A percentile compares a stretch with the other conserved stretches of the same genome.
Evolutionary conservation across 192 early-diverging fungal genomes (phyloP).

Genomic region (Coemansia sp.): DNA sequence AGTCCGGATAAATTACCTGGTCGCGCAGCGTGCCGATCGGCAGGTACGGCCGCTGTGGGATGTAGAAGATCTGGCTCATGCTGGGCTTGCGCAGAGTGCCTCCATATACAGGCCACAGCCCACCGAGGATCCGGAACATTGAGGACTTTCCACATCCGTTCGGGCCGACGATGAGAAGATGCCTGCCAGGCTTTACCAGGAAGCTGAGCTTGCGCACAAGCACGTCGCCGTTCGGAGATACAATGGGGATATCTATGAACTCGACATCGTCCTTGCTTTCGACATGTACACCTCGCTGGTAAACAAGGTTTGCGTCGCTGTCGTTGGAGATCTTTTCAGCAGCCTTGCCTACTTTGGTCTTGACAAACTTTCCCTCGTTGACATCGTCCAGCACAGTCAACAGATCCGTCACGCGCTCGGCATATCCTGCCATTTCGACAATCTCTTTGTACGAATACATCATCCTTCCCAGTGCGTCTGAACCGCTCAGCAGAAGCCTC

Average conservation of each 20-base stretch:
- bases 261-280: constrained; percentile 74
- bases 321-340: constrained; percentile 14
- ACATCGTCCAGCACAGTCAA: constrained; percentile 88
- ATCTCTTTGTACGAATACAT: constrained; percentile 97
- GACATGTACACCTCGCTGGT: constrained; percentile 67
- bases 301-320: constrained; percentile 43
- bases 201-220: constrained; percentile 83
- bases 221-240: constrained; percentile 94
- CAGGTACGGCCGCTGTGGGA: constrained; percentile 98
- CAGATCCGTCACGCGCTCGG: constrained; percentile 83
- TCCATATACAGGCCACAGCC: constrained; percentile 95
- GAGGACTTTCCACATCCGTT: constrained; percentile 95
- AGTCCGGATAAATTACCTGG: constrained; percentile 97
- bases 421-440: constrained; percentile 92
- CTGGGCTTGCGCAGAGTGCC: constrained; percentile 72
- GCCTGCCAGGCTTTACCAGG: constrained; percentile 86
- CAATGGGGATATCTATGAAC: constrained; percentile 90
- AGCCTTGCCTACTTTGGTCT: constrained; percentile 56
- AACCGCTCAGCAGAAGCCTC: constrained; percentile 69
- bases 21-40: constrained; percentile 92
- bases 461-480: constrained; percentile 79
- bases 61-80: constrained; percentile 92
- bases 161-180: constrained; percentile 90
- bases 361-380: constrained; percentile 73
- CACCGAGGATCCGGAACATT: constrained; percentile 93